Evolutionary conservation across 2,329 filamentous ascomycete species (phyloP), one percentile per base, ranked within the genome.

Genomic region (Neurospora sp.): DNA sequence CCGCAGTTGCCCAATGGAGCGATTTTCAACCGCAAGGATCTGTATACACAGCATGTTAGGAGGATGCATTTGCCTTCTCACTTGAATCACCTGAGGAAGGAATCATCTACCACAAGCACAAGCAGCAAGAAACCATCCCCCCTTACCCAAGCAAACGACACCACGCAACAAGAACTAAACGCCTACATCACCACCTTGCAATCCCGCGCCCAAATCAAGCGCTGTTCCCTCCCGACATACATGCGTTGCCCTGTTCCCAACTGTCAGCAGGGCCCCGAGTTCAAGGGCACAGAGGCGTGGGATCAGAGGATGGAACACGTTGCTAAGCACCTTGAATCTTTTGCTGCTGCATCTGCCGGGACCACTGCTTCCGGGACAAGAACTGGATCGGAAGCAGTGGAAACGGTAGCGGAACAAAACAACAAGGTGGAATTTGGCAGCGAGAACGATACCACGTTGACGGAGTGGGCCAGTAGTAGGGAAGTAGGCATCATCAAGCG

Each of bases 231-330:
- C 0, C 94, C 93, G 0, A 79, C 77, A 0, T 79, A 82, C 46
- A 90, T 90, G 78, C 71, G 73, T 2, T 93, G 93, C 76, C 85
- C 90, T 0, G 87, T 87, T 2, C 75, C 77, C 0, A 87, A 86
- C 72, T 97, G 94, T 78, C 76, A 73, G 1, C 69, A 74, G 68
- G 77, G 77, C 0, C 77, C 78, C 33, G 33, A 33, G 0, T 97
- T 96, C 76, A 78, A 82, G 6, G 92, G 91, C 0, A 72, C 77
- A 0, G 85, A 82, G 6, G 88, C 88, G 11, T 97, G 93, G 93
- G 91, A 96, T 71, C 85, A 90, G 70, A 85, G 92, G 33, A 93
- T 97, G 89, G 94, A 97, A 79, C 94, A 97, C 80, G 87, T 97
- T 2, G 93, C 92, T 0, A 85, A 87, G 71, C 28, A n/a, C n/a